phyloP scores from a whole-genome alignment of 2,329 filamentous ascomycete species.

The Coniella lustricola region DNA sequence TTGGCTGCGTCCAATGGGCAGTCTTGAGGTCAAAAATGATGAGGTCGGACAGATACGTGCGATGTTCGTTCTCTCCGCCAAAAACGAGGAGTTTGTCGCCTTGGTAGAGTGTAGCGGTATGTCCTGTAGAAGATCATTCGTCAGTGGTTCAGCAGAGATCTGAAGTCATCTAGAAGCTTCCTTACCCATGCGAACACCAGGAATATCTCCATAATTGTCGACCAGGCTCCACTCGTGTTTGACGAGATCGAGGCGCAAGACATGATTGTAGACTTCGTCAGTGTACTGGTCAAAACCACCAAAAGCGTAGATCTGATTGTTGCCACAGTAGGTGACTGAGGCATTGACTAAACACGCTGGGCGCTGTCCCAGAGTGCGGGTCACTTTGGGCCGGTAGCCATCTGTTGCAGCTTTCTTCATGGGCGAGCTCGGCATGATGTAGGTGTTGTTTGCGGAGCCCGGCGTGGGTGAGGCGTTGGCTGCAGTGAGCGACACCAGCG shows the following conservation, averaged over 20 bases:
- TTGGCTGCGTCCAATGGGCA: conserved; percentile 90
- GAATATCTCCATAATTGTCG: conserved; percentile 97
- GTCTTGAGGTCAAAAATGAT: conserved; percentile 94
- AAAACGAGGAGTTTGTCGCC: conserved; percentile 95
- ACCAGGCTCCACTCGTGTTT: conserved; percentile 92
- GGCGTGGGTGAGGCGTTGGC: conserved; percentile 35
- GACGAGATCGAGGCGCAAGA: conserved; percentile 77
- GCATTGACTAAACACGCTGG: conserved; percentile 96
- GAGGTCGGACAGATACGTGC: conserved; percentile 89
- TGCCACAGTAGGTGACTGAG: conserved; percentile 96
- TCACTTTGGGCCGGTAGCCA: conserved; percentile 78
- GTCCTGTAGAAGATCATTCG: conserved; percentile 49
- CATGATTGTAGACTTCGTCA: conserved; percentile 98
- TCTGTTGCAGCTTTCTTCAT: conserved; percentile 61
- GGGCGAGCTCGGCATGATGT: conserved; percentile 85
- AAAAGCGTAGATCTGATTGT: conserved; percentile 96
- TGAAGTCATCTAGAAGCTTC: not conserved
- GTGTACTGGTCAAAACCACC: conserved; percentile 98
- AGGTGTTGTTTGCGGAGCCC: conserved; percentile 62
- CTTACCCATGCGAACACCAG: conserved; percentile 90
- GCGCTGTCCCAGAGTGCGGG: conserved; percentile 67
- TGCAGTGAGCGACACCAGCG: conserved; percentile 20
- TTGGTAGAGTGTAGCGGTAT: conserved; percentile 90
- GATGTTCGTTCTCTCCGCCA: conserved; percentile 95
- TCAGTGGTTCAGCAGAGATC: not conserved